A percentile compares a stretch with the other conserved stretches of the same genome.
Evolutionary conservation across 1,284 basidiomycete genomes (phyloP).

Genomic region (Wallemia ichthyophaga): DNA sequence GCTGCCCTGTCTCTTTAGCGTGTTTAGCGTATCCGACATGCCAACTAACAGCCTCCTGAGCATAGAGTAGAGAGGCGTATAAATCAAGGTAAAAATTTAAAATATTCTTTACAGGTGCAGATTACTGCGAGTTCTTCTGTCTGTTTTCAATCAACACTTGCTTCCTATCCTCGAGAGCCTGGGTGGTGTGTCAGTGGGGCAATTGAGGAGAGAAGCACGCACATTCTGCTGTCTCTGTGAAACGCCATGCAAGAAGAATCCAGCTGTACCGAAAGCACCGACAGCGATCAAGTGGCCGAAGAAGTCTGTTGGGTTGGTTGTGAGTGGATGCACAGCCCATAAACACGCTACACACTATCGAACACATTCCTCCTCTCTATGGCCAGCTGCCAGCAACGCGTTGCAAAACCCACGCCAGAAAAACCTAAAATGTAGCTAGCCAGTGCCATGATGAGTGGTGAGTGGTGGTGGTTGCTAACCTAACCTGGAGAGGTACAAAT

Average conservation of each 20-base stretch:
- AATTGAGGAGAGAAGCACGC: neutral
- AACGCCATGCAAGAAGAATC: constrained; percentile 8
- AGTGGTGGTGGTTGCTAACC: too few relatives aligned
- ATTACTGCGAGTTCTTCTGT: neutral
- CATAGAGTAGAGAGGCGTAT: neutral
- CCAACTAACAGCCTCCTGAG: neutral
- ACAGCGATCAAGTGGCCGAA: constrained; percentile 10
- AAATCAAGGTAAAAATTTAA: too few relatives aligned
- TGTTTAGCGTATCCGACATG: neutral
- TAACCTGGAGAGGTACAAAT: too few relatives aligned
- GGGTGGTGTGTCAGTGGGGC: neutral
- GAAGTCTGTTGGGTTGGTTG: constrained; percentile 7
- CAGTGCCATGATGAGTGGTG: neutral
- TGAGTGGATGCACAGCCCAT: neutral
- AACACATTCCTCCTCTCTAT: constrained; percentile 13
- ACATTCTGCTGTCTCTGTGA: neutral
- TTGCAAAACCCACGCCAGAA: constrained; percentile 9
- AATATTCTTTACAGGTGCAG: neutral
- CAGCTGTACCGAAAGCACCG: constrained; percentile 7
- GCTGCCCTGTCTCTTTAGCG: neutral
- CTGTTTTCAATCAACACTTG: neutral
- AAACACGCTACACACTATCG: constrained; percentile 7
- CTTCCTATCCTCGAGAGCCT: neutral
- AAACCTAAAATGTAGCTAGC: neutral
- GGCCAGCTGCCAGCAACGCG: constrained; percentile 11